Percentiles rank a stretch among this genome's conserved stretches.
Evolutionary conservation across 1,139 yeast species (phyloP).

Genomic region (Pichia sp.): DNA sequence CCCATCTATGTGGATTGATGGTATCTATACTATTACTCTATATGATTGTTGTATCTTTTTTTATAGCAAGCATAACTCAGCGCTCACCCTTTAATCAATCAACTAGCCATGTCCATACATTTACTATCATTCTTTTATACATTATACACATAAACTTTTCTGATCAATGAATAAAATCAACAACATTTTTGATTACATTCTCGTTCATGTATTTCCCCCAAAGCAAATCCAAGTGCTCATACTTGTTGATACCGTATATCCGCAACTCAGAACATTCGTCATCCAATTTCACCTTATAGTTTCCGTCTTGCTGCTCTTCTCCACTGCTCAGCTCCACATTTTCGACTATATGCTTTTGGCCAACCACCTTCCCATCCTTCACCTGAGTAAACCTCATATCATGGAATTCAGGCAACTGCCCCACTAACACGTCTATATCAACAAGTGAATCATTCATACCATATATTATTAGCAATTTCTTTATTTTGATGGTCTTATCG

Average conservation of each 20-base stretch:
- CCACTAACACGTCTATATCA: conserved; percentile 69
- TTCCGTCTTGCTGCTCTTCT: conserved; percentile 1
- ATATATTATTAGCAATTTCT: conserved; percentile 52
- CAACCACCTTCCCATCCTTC: conserved; percentile 13
- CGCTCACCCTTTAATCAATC: neutral
- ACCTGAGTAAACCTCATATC: conserved; percentile 12
- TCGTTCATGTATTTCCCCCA: conserved; percentile 76
- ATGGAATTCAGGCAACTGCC: conserved; percentile 43
- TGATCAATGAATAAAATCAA: conserved; percentile 33
- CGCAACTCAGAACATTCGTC: conserved; percentile 14
- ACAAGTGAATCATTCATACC: conserved; percentile 82
- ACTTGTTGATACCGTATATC: conserved; percentile 45
- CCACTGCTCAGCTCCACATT: conserved; percentile 18
- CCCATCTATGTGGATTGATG: conserved; percentile 15
- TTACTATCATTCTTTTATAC: too few species aligned
- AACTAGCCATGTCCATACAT: too few species aligned
- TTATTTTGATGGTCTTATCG: conserved; percentile 48
- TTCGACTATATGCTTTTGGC: conserved; percentile 21
- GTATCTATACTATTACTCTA: neutral
- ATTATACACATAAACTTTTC: too few species aligned
- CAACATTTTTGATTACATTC: conserved; percentile 51
- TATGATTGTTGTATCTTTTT: neutral
- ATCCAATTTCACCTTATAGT: neutral
- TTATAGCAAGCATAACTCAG: neutral
- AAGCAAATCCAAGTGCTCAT: conserved; percentile 84